phyloP scores from a whole-genome alignment of 1,284 basidiomycete species.

The Trichosporon sp. region DNA sequence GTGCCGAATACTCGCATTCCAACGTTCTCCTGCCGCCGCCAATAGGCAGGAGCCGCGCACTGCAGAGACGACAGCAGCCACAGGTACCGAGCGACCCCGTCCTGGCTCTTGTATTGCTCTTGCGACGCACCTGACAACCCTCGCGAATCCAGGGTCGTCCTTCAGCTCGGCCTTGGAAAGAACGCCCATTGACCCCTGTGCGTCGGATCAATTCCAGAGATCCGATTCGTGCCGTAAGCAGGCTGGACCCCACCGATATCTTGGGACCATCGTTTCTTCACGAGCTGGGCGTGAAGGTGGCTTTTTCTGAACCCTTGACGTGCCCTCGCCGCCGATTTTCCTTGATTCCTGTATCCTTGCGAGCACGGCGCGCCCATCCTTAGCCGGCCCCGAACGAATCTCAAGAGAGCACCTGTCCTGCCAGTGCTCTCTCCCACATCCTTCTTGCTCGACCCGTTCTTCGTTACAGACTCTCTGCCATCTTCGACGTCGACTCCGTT shows the following conservation, averaged over 20 bases:
- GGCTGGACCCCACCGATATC: background rate
- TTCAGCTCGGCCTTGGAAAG: background rate
- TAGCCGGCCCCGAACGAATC: background rate
- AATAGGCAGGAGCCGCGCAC: background rate
- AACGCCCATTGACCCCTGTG: background rate
- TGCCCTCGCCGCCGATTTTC: background rate
- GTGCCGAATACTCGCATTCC: background rate
- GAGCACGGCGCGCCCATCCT: background rate
- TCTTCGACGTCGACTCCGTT: background rate
- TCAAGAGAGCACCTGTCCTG: background rate
- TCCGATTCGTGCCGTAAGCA: constrained; percentile 5
- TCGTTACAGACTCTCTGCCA: background rate
- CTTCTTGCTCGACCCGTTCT: background rate
- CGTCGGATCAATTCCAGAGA: constrained; percentile 1
- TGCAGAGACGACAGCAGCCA: background rate
- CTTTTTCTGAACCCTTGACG: background rate
- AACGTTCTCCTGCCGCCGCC: background rate
- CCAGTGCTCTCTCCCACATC: background rate
- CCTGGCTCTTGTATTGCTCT: background rate
- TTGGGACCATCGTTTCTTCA: background rate
- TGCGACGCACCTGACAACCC: background rate
- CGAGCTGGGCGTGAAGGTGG: background rate
- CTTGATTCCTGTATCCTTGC: background rate
- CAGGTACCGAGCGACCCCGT: background rate
- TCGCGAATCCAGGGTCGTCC: background rate